phyloP scores from a whole-genome alignment of 2,329 filamentous ascomycete species.

The Scedosporium minutisporum region DNA sequence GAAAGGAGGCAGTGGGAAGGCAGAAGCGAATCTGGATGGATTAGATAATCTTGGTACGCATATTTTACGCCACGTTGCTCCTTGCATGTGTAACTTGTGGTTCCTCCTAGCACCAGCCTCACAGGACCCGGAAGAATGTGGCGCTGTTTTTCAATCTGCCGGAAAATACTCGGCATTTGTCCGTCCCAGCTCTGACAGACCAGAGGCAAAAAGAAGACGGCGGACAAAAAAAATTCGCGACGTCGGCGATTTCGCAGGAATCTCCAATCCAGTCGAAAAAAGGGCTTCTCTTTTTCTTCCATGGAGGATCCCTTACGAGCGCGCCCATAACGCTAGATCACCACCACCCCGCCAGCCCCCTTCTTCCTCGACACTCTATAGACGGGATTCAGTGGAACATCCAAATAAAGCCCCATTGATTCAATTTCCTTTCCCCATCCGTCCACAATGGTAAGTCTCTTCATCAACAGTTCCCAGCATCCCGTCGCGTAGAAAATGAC shows the following conservation, averaged over 20 bases:
- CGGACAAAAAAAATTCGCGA: constrained; percentile 3
- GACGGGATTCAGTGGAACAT: background rate
- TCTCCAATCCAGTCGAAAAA: background rate
- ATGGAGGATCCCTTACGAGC: background rate
- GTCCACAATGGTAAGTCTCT: constrained; percentile 6
- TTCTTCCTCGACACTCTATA: background rate
- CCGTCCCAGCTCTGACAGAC: background rate
- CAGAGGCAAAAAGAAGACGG: background rate
- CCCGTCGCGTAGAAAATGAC: background rate
- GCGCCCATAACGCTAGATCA: background rate
- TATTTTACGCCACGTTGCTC: background rate
- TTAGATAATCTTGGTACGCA: background rate
- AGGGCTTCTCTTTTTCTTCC: background rate
- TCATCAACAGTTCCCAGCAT: background rate
- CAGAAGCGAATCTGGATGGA: background rate
- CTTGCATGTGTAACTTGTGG: background rate
- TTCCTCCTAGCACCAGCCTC: background rate
- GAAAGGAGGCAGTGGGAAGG: constrained; percentile 1
- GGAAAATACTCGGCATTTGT: background rate
- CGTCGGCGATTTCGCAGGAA: background rate
- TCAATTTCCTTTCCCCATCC: background rate
- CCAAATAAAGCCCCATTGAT: background rate
- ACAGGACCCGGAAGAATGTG: background rate
- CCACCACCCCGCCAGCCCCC: background rate
- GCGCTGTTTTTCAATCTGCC: background rate